phyloP scores from a whole-genome alignment of 2,329 filamentous ascomycete species.

The Alternaria consortialis region DNA sequence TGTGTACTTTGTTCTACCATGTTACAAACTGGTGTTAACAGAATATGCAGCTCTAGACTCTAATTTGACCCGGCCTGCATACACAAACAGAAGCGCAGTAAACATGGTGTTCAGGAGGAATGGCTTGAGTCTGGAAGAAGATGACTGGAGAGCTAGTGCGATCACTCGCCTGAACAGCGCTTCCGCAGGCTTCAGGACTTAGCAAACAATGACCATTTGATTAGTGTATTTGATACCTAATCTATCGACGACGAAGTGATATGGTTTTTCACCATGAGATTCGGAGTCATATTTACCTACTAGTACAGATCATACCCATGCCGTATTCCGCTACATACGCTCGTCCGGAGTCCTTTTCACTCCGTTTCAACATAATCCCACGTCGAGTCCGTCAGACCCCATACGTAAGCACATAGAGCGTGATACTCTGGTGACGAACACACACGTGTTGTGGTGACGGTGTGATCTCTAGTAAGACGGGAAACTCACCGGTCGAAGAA shows the following conservation, averaged over 20 bases:
- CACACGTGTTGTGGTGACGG: background rate
- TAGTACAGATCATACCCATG: background rate
- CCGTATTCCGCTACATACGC: background rate
- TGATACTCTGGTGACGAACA: background rate
- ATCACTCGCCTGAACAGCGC: background rate
- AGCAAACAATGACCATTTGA: background rate
- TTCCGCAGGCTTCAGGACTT: background rate
- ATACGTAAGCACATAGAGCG: background rate
- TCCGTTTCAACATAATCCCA: background rate
- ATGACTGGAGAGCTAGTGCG: background rate
- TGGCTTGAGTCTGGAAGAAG: background rate
- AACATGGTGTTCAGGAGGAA: background rate
- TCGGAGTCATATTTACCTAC: background rate
- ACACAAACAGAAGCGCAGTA: background rate
- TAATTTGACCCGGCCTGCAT: background rate
- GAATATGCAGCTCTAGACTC: background rate
- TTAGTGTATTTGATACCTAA: background rate
- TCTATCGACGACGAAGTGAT: background rate
- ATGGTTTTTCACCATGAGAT: background rate
- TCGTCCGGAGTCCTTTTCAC: background rate
- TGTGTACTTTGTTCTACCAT: background rate
- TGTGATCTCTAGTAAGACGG: conserved; percentile 11
- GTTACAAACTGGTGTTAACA: background rate
- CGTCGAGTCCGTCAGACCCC: background rate
- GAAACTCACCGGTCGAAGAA: conserved; percentile 4